Percentiles rank a stretch among this genome's conserved stretches.
Conservation (phyloP, 78 protist species). For the Dictyostelium capitatum region DNA sequence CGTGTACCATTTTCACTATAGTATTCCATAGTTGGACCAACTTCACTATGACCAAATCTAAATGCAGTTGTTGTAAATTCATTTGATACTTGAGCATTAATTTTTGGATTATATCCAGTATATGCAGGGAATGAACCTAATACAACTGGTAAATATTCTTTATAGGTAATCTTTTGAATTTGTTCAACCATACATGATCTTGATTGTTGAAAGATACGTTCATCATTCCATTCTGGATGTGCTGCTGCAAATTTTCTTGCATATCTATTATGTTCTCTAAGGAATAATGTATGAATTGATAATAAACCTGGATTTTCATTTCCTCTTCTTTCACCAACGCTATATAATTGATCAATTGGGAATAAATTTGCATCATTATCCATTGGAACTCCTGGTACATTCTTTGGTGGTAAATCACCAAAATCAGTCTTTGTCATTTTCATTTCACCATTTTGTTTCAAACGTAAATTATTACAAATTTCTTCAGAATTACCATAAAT, state of each 20-base stretch:
- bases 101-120: slow-evolving; percentile 51
- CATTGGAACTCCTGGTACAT: slow-evolving; percentile 35
- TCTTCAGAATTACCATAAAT: slow-evolving; percentile 37
- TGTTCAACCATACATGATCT: slow-evolving; percentile 74
- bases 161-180: slow-evolving; percentile 57
- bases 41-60: slow-evolving; percentile 84
- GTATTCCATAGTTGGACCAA: slow-evolving; percentile 60
- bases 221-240: slow-evolving; percentile 31
- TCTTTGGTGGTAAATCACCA: slow-evolving; percentile 74
- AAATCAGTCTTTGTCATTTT: neutral
- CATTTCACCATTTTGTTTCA: slow-evolving; percentile 32
- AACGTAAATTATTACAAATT: slow-evolving; percentile 22
- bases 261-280: slow-evolving; percentile 84
- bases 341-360: slow-evolving; percentile 36
- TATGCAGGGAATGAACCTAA: slow-evolving; percentile 51
- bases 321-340: slow-evolving; percentile 76
- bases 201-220: slow-evolving; percentile 54
- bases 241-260: slow-evolving; percentile 8
- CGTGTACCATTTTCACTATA: slow-evolving; percentile 12
- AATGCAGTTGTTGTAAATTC: slow-evolving; percentile 78
- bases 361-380: slow-evolving; percentile 63
- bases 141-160: slow-evolving; percentile 60
- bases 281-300: slow-evolving; percentile 28
- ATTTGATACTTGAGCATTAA: slow-evolving; percentile 38
- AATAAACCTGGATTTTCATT: slow-evolving; percentile 82